A percentile compares a stretch with the other conserved stretches of the same genome.
These are phyloP conservation scores for Echria macrotheca DNA, from an alignment of 495 filamentous ascomycete species.

Conservation along the genomic window DNA sequence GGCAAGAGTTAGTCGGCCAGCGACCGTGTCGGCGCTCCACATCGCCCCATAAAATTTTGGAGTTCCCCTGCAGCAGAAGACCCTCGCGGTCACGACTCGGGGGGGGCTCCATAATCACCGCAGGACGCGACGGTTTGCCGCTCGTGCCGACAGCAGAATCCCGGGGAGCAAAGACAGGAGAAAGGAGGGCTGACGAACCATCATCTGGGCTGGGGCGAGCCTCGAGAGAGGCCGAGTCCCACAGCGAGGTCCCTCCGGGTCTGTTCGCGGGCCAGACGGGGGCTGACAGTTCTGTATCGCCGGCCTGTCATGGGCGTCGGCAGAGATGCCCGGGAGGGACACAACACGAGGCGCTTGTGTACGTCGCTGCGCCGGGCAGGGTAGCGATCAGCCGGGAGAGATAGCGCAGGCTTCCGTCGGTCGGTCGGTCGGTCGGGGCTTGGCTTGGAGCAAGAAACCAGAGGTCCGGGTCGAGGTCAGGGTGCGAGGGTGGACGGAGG, in stretches of 20 bases:
- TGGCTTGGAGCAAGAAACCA: too few relatives aligned
- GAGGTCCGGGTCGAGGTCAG: too few relatives aligned
- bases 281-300: constrained; percentile 15
- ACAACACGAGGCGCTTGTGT: constrained; percentile 3
- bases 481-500: constrained; percentile 1
- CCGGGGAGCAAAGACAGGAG: too few relatives aligned
- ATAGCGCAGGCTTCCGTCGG: too few relatives aligned
- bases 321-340: constrained; percentile 9
- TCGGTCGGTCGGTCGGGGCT: too few relatives aligned
- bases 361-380: constrained; percentile 3
- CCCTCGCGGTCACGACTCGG: constrained; percentile 6
- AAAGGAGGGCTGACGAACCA: constrained; percentile 27
- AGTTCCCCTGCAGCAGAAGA: constrained; percentile 16
- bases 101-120: constrained; percentile 9
- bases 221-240: constrained; percentile 35
- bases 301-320: constrained; percentile 34
- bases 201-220: constrained; percentile 31
- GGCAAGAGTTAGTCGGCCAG: constrained; percentile 18
- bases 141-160: too few relatives aligned
- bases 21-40: constrained; percentile 21
- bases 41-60: constrained; percentile 25
- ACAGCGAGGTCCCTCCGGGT: constrained; percentile 23
- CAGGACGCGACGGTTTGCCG: too few relatives aligned
- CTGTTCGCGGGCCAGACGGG: constrained; percentile 13
- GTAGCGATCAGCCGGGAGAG: not conserved